A percentile compares a stretch with the other conserved stretches of the same genome.
phyloP scores from a whole-genome alignment of 2,329 filamentous ascomycete genomes.

The Fusarium nodosum region DNA sequence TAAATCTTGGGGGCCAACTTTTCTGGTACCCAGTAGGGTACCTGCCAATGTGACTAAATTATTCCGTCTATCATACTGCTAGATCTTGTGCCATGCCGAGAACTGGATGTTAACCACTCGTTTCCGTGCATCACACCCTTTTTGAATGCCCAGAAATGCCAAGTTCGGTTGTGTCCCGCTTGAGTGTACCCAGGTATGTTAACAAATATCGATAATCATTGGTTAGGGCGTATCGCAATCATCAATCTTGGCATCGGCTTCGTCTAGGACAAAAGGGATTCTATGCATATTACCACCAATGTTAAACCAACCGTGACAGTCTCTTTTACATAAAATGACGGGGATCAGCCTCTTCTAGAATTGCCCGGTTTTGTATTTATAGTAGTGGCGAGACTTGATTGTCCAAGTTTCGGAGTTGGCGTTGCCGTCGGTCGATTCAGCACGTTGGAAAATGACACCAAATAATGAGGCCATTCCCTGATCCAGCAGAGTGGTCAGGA shows the following conservation, averaged over 20 bases:
- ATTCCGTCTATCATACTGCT: not conserved
- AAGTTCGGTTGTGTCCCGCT: not conserved
- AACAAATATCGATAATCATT: not conserved
- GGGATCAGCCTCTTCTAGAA: not conserved
- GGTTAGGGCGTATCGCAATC: not conserved
- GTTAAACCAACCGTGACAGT: not conserved
- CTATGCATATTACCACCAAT: not conserved
- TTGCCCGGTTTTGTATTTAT: not conserved
- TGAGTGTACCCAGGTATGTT: not conserved
- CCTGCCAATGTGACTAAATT: not conserved
- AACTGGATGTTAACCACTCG: not conserved
- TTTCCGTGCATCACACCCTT: not conserved
- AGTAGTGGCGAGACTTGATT: not conserved
- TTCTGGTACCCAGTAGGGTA: too few relatives aligned
- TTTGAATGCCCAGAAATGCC: not conserved
- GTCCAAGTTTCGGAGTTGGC: not conserved
- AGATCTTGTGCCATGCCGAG: not conserved
- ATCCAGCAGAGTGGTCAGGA: not conserved
- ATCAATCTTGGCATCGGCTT: conserved; percentile 7
- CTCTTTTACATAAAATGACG: not conserved
- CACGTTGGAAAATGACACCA: not conserved
- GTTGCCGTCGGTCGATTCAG: not conserved
- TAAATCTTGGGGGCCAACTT: too few relatives aligned
- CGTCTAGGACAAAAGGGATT: not conserved
- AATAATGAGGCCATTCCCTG: not conserved